These are phyloP conservation scores for Exophiala aquamarina DNA, from an alignment of 2,329 filamentous ascomycete genomes.

Conservation along the genomic window DNA sequence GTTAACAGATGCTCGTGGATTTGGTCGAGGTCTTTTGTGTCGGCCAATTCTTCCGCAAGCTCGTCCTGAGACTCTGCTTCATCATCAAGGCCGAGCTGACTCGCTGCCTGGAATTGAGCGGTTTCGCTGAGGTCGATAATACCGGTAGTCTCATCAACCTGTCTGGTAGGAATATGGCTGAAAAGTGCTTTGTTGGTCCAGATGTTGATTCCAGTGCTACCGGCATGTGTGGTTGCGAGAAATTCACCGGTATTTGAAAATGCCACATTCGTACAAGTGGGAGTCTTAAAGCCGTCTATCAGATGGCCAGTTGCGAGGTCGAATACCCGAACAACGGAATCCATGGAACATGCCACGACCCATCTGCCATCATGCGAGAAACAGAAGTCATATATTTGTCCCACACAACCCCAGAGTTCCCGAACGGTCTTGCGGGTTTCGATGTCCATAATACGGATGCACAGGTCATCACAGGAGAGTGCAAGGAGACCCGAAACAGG, in stretches of 20 bases:
- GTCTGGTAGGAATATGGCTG: slow-evolving; percentile 79
- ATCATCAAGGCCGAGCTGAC: slow-evolving; percentile 70
- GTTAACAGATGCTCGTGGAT: slow-evolving; percentile 81
- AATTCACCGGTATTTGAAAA: slow-evolving; percentile 92
- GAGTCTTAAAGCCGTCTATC: slow-evolving; percentile 84
- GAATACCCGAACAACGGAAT: slow-evolving; percentile 82
- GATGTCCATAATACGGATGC: slow-evolving; percentile 84
- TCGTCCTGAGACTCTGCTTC: slow-evolving; percentile 44
- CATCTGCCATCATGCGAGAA: slow-evolving; percentile 94
- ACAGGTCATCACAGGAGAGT: slow-evolving; percentile 83
- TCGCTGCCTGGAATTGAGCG: slow-evolving; percentile 67
- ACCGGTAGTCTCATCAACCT: slow-evolving; percentile 77
- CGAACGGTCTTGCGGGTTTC: slow-evolving; percentile 87
- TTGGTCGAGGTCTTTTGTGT: slow-evolving; percentile 65
- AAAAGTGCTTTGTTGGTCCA: slow-evolving; percentile 96
- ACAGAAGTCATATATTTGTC: slow-evolving; percentile 73
- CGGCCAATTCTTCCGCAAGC: slow-evolving; percentile 48
- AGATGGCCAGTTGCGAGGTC: slow-evolving; percentile 94
- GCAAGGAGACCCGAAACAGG: slow-evolving; percentile 80
- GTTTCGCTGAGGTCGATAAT: slow-evolving; percentile 59
- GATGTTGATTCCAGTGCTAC: slow-evolving; percentile 82
- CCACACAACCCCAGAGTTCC: slow-evolving; percentile 82
- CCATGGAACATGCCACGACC: slow-evolving; percentile 84
- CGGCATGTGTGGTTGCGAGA: slow-evolving; percentile 82
- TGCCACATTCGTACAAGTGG: slow-evolving; percentile 77